Evolutionary conservation across 1,284 basidiomycete genomes (phyloP).

Genomic region (Boletus hoseneyae): DNA sequence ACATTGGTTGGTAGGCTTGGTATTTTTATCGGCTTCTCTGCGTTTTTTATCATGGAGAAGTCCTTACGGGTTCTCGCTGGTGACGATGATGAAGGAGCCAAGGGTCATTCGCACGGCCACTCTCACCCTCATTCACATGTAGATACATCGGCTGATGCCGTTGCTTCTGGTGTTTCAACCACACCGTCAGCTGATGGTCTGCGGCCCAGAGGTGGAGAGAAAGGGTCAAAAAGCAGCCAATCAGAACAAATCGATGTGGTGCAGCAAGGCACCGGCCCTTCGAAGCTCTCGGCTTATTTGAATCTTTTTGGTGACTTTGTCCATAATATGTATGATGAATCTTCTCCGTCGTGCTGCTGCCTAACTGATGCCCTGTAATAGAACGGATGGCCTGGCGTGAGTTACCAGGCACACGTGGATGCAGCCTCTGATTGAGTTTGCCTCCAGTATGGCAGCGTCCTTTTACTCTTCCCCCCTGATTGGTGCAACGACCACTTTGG

Average conservation of each 20-base stretch:
- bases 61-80: constrained; percentile 75
- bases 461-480: constrained; percentile 88
- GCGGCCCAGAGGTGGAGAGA: constrained; percentile 31
- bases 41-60: constrained; percentile 91
- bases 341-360: constrained; percentile 15
- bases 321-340: constrained; percentile 68
- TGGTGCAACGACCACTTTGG: constrained; percentile 86
- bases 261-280: constrained; percentile 45
- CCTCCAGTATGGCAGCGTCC: constrained; percentile 77
- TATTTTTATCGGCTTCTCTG: constrained; percentile 80
- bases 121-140: constrained; percentile 44
- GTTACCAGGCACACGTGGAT: constrained; percentile 30
- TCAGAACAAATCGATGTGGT: constrained; percentile 19
- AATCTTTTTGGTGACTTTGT: constrained; percentile 91
- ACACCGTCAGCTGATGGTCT: constrained; percentile 31
- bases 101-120: constrained; percentile 57
- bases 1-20: constrained; percentile 50
- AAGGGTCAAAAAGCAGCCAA: constrained; percentile 22
- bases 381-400: constrained; percentile 83
- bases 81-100: constrained; percentile 53
- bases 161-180: constrained; percentile 35
- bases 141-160: constrained; percentile 24
- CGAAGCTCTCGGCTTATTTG: constrained; percentile 83
- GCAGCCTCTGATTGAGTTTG: constrained; percentile 7
- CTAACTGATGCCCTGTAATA: constrained; percentile 30